Base-by-base conservation (phyloP, 768 basidiomycete genomes). In the Hydnomerulius pinastri region DNA sequence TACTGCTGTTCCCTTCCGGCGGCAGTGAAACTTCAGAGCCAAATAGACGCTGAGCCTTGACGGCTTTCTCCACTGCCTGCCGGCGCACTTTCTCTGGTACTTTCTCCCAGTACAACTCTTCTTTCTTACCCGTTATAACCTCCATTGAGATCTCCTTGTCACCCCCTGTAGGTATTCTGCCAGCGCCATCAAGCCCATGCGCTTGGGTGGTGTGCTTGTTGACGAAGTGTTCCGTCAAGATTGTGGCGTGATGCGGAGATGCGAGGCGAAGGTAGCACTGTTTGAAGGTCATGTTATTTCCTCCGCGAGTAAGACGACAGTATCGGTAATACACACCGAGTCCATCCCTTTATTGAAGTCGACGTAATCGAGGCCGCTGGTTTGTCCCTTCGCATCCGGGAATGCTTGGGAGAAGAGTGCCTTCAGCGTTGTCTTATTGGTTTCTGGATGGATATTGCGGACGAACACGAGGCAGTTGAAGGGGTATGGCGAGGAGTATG, bases 271-370 rank as follows among this genome's bases (percentile, higher is more conserved):
- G 65, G 63, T 90, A 73, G 53, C 90, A 93, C 89, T 92, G 12
- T n/a, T 13, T 39, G 7, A 8, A 35, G 7, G 23, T 6, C 20
- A 6, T 20, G 27, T 41, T 7, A 43, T 38, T 2, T 12, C 9
- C 18, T 7, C 9, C 15, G 12, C 30, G 23, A 12, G 21, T 17
- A 11, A 20, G 15, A 13, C 11, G 13, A 15, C 2, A 4, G n/a
- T 11, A 24, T 2, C 4, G 2, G 18, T 8, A 42, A 54, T 33
- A 41, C 82, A 39, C 58, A 90, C 90, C 15, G 78, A 76, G 54
- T 89, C 83, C 75, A 87, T 82, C 13, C 87, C 85, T 63, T 90
- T 92, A 56, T 64, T 82, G 64, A 81, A 92, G 67, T 92, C 90
- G 15, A 92, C 78, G 48, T 93, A 93, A 60, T 92, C 87, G 24